Evolutionary conservation across 1,284 basidiomycete genomes (phyloP).

Genomic region (Leccinum variabile): DNA sequence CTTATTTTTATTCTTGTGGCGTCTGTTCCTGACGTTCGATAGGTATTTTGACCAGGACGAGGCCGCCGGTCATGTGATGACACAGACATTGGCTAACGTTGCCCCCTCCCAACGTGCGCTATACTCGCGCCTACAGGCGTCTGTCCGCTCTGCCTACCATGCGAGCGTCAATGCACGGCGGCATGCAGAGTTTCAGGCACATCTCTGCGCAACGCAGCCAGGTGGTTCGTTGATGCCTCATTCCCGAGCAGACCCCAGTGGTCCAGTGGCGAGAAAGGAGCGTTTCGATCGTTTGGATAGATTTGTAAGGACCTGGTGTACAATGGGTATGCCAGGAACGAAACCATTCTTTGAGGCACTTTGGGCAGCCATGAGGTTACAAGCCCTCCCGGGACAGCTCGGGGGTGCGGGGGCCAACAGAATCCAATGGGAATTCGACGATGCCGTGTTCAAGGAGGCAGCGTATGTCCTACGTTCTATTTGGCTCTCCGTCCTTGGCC

Average conservation of each 20-base stretch:
- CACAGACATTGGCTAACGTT: slow-evolving; percentile 72
- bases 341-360: slow-evolving; percentile 76
- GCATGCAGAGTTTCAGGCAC: slow-evolving; percentile 75
- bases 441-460: slow-evolving; percentile 81
- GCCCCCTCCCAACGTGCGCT: slow-evolving; percentile 76
- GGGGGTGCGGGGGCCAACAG: slow-evolving; percentile 67
- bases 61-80: slow-evolving; percentile 69
- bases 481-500: slow-evolving; percentile 1
- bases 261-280: slow-evolving; percentile 67
- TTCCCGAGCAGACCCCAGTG: slow-evolving; percentile 59
- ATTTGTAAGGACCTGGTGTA: slow-evolving; percentile 75
- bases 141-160: slow-evolving; percentile 74
- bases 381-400: slow-evolving; percentile 66
- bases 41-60: slow-evolving; percentile 83
- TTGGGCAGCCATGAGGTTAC: slow-evolving; percentile 74
- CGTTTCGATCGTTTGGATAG: slow-evolving; percentile 67
- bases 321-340: slow-evolving; percentile 77
- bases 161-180: slow-evolving; percentile 65
- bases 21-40: slow-evolving; percentile 10
- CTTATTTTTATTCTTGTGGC: background rate
- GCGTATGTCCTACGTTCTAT: slow-evolving; percentile 54
- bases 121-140: slow-evolving; percentile 73
- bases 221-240: slow-evolving; percentile 72
- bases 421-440: slow-evolving; percentile 80
- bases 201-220: slow-evolving; percentile 67